Conservation (phyloP, 2,329 filamentous ascomycete species). For the Trichoderma sp. region DNA sequence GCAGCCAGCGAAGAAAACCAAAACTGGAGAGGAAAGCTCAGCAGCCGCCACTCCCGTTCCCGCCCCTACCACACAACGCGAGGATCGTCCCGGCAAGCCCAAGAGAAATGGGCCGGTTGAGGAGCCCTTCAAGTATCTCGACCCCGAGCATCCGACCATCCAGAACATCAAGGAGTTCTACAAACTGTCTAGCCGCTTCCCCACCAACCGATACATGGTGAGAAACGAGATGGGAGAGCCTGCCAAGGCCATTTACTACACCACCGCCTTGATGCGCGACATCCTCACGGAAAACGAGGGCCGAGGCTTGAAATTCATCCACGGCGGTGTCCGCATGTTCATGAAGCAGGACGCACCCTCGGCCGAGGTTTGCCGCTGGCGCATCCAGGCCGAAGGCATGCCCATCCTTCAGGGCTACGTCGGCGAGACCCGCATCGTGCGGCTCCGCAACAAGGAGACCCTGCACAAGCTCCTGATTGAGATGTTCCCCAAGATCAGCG, state of each 20-base stretch:
- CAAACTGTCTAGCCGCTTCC: constrained; percentile 79
- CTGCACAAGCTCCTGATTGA: constrained; percentile 82
- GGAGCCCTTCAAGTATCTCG: constrained; percentile 92
- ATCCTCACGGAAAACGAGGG: constrained; percentile 88
- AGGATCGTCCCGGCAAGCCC: constrained; percentile 37
- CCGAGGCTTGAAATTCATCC: constrained; percentile 90
- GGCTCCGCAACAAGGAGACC: constrained; percentile 74
- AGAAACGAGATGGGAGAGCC: constrained; percentile 87
- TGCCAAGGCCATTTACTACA: constrained; percentile 96
- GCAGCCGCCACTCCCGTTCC: constrained; percentile 21
- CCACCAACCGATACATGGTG: constrained; percentile 90
- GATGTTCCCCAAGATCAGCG: constrained; percentile 91
- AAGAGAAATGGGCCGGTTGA: constrained; percentile 63
- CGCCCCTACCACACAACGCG: constrained; percentile 30
- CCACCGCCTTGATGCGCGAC: constrained; percentile 77
- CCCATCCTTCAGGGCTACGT: constrained; percentile 90
- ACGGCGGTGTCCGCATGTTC: constrained; percentile 98
- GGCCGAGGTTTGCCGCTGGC: constrained; percentile 85
- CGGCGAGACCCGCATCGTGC: constrained; percentile 72
- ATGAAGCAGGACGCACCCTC: constrained; percentile 95
- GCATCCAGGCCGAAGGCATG: constrained; percentile 93
- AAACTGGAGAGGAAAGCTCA: constrained; percentile 38
- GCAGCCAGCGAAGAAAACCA: constrained; percentile 51
- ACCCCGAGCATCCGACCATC: constrained; percentile 73
- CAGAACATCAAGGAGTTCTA: constrained; percentile 81